Evolutionary conservation across 2,329 filamentous ascomycete species (phyloP).

Genomic region (Zymoseptoria brevis): DNA sequence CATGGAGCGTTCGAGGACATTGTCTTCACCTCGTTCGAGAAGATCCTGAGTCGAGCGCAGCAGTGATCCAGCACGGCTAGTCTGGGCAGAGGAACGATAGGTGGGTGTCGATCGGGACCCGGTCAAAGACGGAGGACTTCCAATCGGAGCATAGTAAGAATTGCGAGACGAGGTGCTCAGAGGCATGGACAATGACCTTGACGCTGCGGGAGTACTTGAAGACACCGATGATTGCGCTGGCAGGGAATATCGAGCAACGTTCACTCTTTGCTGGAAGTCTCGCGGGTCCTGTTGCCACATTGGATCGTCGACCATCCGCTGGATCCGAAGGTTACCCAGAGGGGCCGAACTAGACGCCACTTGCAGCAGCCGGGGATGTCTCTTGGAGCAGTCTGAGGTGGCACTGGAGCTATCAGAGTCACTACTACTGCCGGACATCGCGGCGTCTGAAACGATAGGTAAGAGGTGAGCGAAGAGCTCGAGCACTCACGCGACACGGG

Average conservation of each 20-base stretch:
- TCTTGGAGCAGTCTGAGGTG: background rate
- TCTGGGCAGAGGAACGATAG: background rate
- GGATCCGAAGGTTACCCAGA: background rate
- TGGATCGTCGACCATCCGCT: background rate
- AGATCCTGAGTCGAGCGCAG: background rate
- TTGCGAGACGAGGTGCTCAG: background rate
- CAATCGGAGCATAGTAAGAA: background rate
- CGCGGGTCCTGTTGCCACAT: background rate
- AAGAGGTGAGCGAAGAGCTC: background rate
- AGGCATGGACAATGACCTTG: background rate
- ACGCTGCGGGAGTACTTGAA: constrained; percentile 5
- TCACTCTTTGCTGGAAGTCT: background rate
- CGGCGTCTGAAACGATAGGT: background rate
- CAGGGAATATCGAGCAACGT: constrained; percentile 1
- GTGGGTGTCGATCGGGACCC: constrained; percentile 2
- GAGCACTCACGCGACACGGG: background rate
- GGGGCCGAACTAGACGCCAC: constrained; percentile 1
- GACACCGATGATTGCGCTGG: background rate
- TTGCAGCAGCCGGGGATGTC: background rate
- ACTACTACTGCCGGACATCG: background rate
- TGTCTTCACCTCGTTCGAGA: constrained; percentile 1
- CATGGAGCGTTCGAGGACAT: background rate
- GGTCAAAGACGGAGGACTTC: constrained; percentile 5
- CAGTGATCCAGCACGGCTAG: background rate
- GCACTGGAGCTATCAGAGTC: background rate